Conservation (phyloP, 352 stramenopile genomes). For the Phytophthora brassicae region DNA sequence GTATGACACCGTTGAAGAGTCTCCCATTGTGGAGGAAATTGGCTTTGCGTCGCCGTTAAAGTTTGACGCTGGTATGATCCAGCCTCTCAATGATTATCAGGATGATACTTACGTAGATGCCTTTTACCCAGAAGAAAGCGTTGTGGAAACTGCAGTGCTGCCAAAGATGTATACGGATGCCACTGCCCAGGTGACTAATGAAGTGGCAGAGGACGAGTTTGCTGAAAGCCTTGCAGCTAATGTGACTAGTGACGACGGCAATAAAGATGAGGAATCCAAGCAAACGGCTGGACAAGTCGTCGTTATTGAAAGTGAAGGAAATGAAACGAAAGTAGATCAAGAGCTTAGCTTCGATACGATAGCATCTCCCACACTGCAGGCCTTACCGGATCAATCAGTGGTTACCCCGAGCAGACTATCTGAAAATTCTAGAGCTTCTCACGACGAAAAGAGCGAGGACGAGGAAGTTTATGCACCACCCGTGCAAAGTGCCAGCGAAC, state of each 20-base stretch:
- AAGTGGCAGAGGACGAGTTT: neutral
- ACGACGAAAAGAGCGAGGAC: slow-evolving; percentile 14
- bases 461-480: neutral
- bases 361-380: neutral
- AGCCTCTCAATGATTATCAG: neutral
- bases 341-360: neutral
- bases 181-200: neutral
- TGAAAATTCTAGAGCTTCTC: neutral
- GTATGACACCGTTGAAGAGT: slow-evolving; percentile 12
- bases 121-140: slow-evolving; percentile 27
- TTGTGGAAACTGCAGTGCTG: slow-evolving; percentile 7
- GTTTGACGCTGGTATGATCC: neutral
- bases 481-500: neutral
- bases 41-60: slow-evolving; percentile 20
- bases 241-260: neutral
- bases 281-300: neutral
- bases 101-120: slow-evolving; percentile 28
- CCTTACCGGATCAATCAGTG: neutral
- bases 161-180: neutral
- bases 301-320: neutral
- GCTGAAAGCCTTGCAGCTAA: neutral
- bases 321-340: neutral
- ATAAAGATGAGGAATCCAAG: slow-evolving; percentile 1
- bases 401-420: neutral
- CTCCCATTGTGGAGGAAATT: slow-evolving; percentile 26